phyloP scores from a whole-genome alignment of 495 filamentous ascomycete species.

The Cercophora sp. region DNA sequence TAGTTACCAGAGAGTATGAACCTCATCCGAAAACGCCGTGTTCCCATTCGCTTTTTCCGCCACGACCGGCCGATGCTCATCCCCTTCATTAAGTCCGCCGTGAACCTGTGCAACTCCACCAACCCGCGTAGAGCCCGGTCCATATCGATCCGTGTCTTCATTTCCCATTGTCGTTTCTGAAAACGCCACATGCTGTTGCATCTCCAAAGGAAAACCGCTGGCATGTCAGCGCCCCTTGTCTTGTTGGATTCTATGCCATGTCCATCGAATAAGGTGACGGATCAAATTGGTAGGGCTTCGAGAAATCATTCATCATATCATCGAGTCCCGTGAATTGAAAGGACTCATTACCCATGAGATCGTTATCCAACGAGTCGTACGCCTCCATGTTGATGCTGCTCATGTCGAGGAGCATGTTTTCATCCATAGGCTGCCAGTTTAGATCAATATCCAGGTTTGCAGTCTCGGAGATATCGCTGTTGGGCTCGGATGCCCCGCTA shows the following conservation, averaged over 20 bases:
- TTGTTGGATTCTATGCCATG: too few relatives aligned
- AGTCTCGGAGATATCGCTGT: constrained; percentile 50
- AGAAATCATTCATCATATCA: constrained; percentile 35
- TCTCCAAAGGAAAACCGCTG: constrained; percentile 7
- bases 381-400: constrained; percentile 28
- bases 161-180: too few relatives aligned
- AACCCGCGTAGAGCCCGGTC: too few relatives aligned
- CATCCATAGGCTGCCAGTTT: constrained; percentile 34
- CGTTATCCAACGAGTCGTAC: constrained; percentile 21
- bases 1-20: too few relatives aligned
- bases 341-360: constrained; percentile 13
- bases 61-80: not conserved
- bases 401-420: constrained; percentile 32
- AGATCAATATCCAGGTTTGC: constrained; percentile 43
- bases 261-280: constrained; percentile 40
- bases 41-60: too few relatives aligned
- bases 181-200: not conserved
- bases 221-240: too few relatives aligned
- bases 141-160: too few relatives aligned
- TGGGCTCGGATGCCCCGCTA: constrained; percentile 48
- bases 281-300: constrained; percentile 42
- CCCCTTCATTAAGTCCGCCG: not conserved
- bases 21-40: too few relatives aligned
- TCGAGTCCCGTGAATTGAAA: constrained; percentile 34
- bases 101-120: too few relatives aligned